Percentiles rank a stretch among this genome's conserved stretches.
Evolutionary conservation across 495 filamentous ascomycete genomes (phyloP).

Genomic region (Saxophila tyrrhenica): DNA sequence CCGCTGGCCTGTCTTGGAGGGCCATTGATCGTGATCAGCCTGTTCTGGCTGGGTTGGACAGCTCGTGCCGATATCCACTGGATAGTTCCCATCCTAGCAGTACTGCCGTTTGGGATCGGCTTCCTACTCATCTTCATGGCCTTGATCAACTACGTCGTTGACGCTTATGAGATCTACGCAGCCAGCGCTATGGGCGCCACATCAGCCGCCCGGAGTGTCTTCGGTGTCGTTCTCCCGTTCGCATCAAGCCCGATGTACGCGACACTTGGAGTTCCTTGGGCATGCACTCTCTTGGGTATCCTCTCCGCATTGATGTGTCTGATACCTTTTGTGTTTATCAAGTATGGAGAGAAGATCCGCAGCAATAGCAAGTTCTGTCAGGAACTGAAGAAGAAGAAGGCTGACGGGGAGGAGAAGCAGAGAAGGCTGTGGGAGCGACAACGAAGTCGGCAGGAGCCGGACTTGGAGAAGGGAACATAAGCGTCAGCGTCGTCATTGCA

Average conservation of each 20-base stretch:
- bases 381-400: conserved; percentile 22
- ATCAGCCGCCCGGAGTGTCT: conserved; percentile 45
- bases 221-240: conserved; percentile 50
- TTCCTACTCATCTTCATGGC: conserved; percentile 58
- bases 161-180: conserved; percentile 64
- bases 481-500: not conserved
- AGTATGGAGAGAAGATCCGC: conserved; percentile 26
- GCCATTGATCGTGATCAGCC: conserved; percentile 43
- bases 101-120: conserved; percentile 57
- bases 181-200: conserved; percentile 60
- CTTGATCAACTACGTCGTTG: conserved; percentile 61
- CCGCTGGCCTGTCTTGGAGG: conserved; percentile 57
- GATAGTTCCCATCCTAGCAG: conserved; percentile 52
- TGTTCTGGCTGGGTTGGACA: conserved; percentile 70
- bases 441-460: not conserved
- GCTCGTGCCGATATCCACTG: conserved; percentile 42
- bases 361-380: conserved; percentile 33
- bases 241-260: conserved; percentile 31
- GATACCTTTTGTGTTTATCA: conserved; percentile 33
- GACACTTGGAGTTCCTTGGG: conserved; percentile 30
- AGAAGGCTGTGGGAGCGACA: not conserved
- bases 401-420: not conserved
- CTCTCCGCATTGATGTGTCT: conserved; percentile 26
- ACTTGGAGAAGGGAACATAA: conserved; percentile 4
- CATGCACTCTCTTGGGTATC: conserved; percentile 30